Base-by-base conservation (phyloP, 495 filamentous ascomycete species). In the Amniculicola lignicola region DNA sequence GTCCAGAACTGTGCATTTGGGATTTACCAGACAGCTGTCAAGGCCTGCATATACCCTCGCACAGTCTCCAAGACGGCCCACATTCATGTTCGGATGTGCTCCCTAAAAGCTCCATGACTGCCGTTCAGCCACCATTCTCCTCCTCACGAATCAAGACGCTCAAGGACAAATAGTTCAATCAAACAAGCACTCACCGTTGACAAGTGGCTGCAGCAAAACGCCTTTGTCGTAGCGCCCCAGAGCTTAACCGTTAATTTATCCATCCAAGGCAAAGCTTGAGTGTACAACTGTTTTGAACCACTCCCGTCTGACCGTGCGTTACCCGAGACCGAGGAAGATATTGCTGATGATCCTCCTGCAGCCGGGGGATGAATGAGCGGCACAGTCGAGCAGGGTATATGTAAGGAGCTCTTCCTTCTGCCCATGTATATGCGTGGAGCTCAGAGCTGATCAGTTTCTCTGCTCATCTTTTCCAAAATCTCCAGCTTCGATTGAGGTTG, bases 221-320 rank as follows among this genome's bases (percentile, higher is more conserved):
- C 37, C 16, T 11, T 40, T 16, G 37, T 6, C 37, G 6, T 19
- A 11, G 18, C 41, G 18, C 41, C 41, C 6, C 41, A 35, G 51
- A 48, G 45, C 45, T 57, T 57, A 57, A 40, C 54, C 54, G 54
- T 44, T 37, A 44, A 57, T 57, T 57, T 57, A 57, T 40, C 54
- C 54, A 45, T 12, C 41, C 5, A 12, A 36, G 19, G 21, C 12
- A 21, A 44, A 54, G 25, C 39, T 45, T 54, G 16, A 15, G n/a
- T 25, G 5, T 21, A 24, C 19, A 12, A 37, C 23, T 9, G 6
- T 33, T 16, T 4, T 2, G n/a, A 3, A 37, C 5, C 10, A 10
- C 18, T 29, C 15, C 44, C 54, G 46, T 50, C 5, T 57, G 45
- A 22, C 36, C 45, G 35, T n/a, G 14, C 7, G 21, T 7, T 50